phyloP scores from a whole-genome alignment of 495 filamentous ascomycete genomes.

The Aspergillus bertholletiae region DNA sequence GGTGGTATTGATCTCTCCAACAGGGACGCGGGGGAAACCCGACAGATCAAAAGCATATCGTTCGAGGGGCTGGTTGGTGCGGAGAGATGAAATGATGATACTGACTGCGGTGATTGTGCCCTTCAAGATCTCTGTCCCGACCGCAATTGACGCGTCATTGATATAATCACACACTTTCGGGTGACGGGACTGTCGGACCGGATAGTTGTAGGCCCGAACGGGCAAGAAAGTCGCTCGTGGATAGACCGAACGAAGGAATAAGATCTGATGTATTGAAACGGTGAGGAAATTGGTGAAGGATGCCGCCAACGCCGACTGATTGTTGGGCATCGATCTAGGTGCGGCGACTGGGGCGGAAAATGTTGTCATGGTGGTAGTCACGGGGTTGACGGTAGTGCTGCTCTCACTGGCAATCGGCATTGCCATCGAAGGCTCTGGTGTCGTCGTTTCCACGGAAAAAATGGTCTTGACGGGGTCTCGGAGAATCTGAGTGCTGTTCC shows the following conservation, averaged over 20 bases:
- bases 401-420: slow-evolving; percentile 51
- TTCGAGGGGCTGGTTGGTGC: slow-evolving; percentile 59
- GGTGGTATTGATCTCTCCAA: slow-evolving; percentile 47
- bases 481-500: slow-evolving; percentile 47
- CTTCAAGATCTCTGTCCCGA: slow-evolving; percentile 69
- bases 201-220: slow-evolving; percentile 80
- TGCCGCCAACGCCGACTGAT: slow-evolving; percentile 44
- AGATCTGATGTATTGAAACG: slow-evolving; percentile 87
- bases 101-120: slow-evolving; percentile 68
- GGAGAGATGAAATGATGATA: slow-evolving; percentile 67
- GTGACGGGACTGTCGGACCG: slow-evolving; percentile 85
- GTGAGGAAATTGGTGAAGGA: slow-evolving; percentile 71
- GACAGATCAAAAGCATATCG: slow-evolving; percentile 83
- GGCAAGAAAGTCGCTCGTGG: slow-evolving; percentile 75
- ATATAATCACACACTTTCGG: slow-evolving; percentile 91
- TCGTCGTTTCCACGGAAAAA: slow-evolving; percentile 37
- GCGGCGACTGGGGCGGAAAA: slow-evolving; percentile 43
- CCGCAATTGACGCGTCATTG: slow-evolving; percentile 72
- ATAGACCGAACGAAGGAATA: slow-evolving; percentile 84
- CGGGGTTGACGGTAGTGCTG: slow-evolving; percentile 30
- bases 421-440: slow-evolving; percentile 34
- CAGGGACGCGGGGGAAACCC: slow-evolving; percentile 63
- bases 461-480: slow-evolving; percentile 40
- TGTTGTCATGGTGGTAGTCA: slow-evolving; percentile 47
- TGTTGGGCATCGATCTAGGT: slow-evolving; percentile 41